These are phyloP conservation scores for Ambrosiella xylebori DNA, from an alignment of 2,329 filamentous ascomycete species.

Conservation along the genomic window DNA sequence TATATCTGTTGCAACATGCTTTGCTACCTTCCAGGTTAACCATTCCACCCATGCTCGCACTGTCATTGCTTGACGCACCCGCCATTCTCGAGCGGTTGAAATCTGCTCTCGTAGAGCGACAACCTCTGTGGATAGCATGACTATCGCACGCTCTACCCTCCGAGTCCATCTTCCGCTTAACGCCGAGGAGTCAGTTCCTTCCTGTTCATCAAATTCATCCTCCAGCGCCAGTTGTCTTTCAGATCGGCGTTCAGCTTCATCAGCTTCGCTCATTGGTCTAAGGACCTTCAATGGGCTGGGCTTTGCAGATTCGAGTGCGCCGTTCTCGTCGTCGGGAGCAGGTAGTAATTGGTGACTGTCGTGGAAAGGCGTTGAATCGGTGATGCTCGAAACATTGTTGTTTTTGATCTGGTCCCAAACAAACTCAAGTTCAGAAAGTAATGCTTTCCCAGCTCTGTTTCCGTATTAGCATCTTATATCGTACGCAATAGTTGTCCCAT, in stretches of 20 bases:
- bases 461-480: background rate
- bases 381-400: constrained; percentile 48
- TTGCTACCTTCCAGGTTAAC: constrained; percentile 49
- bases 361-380: constrained; percentile 37
- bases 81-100: constrained; percentile 55
- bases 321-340: constrained; percentile 21
- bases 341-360: constrained; percentile 17
- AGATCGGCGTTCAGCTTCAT: constrained; percentile 44
- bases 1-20: constrained; percentile 59
- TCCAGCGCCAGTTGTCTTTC: constrained; percentile 29
- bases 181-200: constrained; percentile 4
- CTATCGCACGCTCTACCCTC: constrained; percentile 69
- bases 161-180: constrained; percentile 43
- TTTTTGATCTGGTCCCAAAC: constrained; percentile 97
- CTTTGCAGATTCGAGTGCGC: constrained; percentile 29
- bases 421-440: constrained; percentile 92
- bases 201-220: constrained; percentile 21
- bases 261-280: constrained; percentile 72
- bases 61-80: constrained; percentile 45
- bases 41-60: constrained; percentile 55
- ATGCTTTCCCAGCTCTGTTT: constrained; percentile 57
- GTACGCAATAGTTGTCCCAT: background rate
- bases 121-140: constrained; percentile 81
- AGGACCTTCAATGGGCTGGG: constrained; percentile 47
- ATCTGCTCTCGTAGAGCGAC: constrained; percentile 86